Evolutionary conservation across 2,329 filamentous ascomycete species (phyloP).

Genomic region (Colletotrichum sansevieriae): DNA sequence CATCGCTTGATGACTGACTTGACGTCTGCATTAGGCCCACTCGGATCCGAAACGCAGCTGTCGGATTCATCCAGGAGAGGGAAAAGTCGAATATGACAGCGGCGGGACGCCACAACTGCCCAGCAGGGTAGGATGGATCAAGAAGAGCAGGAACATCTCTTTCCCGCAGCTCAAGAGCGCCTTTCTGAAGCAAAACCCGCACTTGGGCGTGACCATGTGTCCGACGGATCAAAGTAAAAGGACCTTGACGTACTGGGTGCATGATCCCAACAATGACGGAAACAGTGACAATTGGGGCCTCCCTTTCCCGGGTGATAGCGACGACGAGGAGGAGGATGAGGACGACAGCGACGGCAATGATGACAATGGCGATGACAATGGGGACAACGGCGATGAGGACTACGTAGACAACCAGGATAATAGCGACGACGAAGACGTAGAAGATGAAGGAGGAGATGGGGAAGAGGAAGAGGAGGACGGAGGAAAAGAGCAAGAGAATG

Average conservation of each 20-base stretch:
- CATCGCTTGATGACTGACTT: not conserved
- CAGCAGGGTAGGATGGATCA: slow-evolving; percentile 52
- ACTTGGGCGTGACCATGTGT: slow-evolving; percentile 49
- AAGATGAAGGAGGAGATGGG: not conserved
- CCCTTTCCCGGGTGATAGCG: slow-evolving; percentile 15
- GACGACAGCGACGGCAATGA: slow-evolving; percentile 42
- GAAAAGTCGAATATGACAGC: not conserved
- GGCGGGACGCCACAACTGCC: slow-evolving; percentile 43
- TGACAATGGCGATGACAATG: slow-evolving; percentile 41
- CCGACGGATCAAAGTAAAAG: slow-evolving; percentile 41
- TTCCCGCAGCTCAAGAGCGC: slow-evolving; percentile 44
- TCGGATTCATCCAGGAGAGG: slow-evolving; percentile 23
- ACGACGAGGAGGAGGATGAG: not conserved
- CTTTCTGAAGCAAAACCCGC: slow-evolving; percentile 46
- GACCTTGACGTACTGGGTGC: slow-evolving; percentile 46
- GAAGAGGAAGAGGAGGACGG: not conserved
- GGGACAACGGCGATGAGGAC: slow-evolving; percentile 45
- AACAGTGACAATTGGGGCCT: slow-evolving; percentile 43
- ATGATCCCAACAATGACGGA: slow-evolving; percentile 50
- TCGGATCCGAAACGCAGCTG: slow-evolving; percentile 39
- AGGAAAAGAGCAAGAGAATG: not conserved
- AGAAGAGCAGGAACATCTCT: slow-evolving; percentile 29
- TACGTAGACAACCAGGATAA: slow-evolving; percentile 45
- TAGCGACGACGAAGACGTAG: slow-evolving; percentile 32
- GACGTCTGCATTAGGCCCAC: slow-evolving; percentile 30